These are phyloP conservation scores for Cotoneaster glaucophyllus DNA, from an alignment of 306 rosid species.

Conservation along the genomic window DNA sequence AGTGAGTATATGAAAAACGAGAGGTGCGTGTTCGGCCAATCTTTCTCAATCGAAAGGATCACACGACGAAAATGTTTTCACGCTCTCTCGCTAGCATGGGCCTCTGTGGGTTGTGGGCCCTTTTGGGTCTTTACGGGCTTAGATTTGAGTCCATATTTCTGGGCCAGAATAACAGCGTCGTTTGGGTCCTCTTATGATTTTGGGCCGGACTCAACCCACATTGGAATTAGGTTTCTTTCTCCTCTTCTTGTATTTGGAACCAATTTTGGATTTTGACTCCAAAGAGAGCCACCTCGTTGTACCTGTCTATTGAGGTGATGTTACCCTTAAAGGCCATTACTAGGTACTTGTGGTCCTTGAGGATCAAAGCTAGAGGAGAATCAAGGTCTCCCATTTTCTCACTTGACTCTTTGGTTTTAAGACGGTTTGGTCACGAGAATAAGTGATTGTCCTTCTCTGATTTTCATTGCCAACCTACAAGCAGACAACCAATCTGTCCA, in stretches of 20 bases:
- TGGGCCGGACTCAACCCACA: background rate
- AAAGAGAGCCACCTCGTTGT: too few species aligned
- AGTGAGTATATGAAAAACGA: background rate
- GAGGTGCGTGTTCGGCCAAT: constrained; percentile 6
- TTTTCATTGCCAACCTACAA: background rate
- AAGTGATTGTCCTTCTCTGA: background rate
- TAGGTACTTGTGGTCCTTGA: background rate
- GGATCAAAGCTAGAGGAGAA: too few species aligned
- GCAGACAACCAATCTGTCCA: background rate
- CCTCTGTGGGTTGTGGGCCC: background rate
- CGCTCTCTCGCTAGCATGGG: background rate
- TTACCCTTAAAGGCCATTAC: too few species aligned
- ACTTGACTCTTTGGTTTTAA: background rate
- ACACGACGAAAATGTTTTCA: background rate
- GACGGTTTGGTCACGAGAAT: too few species aligned
- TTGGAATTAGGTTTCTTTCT: background rate
- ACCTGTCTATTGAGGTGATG: too few species aligned
- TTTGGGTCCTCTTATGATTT: background rate
- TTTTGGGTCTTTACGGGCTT: background rate
- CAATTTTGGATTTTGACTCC: too few species aligned
- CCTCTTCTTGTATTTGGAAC: background rate
- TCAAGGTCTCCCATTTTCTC: background rate
- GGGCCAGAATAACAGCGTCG: background rate
- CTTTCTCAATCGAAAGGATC: background rate
- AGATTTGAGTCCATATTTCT: too few species aligned